Base-by-base conservation (phyloP, 768 basidiomycete species). In the Amanita rubescens region DNA sequence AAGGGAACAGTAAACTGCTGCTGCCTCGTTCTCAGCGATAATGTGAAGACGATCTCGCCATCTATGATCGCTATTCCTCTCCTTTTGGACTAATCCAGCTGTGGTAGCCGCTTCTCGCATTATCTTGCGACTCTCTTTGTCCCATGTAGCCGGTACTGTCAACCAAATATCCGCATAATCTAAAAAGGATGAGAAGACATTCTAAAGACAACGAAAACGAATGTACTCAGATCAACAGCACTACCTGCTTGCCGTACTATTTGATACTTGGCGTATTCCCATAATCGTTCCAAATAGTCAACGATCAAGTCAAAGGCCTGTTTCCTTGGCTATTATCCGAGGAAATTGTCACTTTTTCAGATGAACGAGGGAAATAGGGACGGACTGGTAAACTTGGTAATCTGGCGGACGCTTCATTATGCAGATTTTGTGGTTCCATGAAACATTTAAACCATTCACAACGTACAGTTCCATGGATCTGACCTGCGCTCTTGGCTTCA, bases 141-240 rank as follows among this genome's bases (percentile, higher is more conserved):
- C 90, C 90, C 90, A 94, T 17, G 90, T 90, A 14, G 90, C 91
- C 51, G 90, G 90, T 3, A 92, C 90, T 3, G 88, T 92, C 53
- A 94, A 69, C 76, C 87, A 86, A 3, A 93, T 87, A 60, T 91
- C 86, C 52, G 89, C 90, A 39, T 83, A 75, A 64, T 89, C 90
- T 92, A 34, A 44, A 52, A 38, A 49, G 24, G 49, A 41, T 47
- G n/a, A 54, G 51, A 4, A 25, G 17, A 5, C 22, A 7, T n/a
- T n/a, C 11, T 2, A 47, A 33, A 17, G n/a, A 32, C 17, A 14
- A 30, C 45, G 25, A 35, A 30, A n/a, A 35, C 22, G 3, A n/a
- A 66, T 81, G 57, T 62, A 91, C 88, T 86, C 53, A 93, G 75
- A 70, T 92, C 90, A 17, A 87, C 88, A 4, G 94, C 85, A 22